Base-by-base conservation (phyloP, 179 eudicot genomes). In the Sideroxylon spinosum region DNA sequence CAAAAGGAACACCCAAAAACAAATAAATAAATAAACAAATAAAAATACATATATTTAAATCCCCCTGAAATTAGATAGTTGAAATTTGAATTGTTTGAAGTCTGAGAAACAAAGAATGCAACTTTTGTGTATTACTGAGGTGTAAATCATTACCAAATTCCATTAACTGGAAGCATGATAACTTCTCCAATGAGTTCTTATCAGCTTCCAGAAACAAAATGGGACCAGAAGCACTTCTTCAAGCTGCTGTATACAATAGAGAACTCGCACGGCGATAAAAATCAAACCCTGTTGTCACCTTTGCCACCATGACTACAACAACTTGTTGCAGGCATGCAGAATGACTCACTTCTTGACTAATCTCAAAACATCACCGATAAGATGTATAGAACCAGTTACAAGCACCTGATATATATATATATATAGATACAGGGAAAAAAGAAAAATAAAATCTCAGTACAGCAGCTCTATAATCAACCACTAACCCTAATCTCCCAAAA, bases 351-450 rank as follows among this genome's bases (percentile, higher is more conserved):
- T 90, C 86, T 81, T 92, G 83, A 92, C 77, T 81, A 95, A 71
- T 85, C 92, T 87, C 83, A 95, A 81, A 13, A 91, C 92, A 69
- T 95, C 99, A n/a, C 99, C 99, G 44, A 95, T 88, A 77, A 95
- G 88, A 87, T 95, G 99, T 77, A 95, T 80, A 73, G 99, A 95
- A 75, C 98, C 99, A 17, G 99, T 91, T 19, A 95, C 99, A 61
- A 95, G 91, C 72, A 95, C 99, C 99, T 93, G 87, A 75, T 62
- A 76, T 75, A 29, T 3, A 52, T 57, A 75, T 62, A 76, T 75
- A 29, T 3, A 52, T 57, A 26, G 77, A 74, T 75, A 56, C 80
- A 50, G 55, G 53, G 76, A 37, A 37, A 37, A 71, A 23, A 61
- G 0, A 17, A 70, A 57, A 22, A 56, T 3, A 48, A 37, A 71